phyloP scores from a whole-genome alignment of 1,284 basidiomycete species.

The Heliocybe sulcata region DNA sequence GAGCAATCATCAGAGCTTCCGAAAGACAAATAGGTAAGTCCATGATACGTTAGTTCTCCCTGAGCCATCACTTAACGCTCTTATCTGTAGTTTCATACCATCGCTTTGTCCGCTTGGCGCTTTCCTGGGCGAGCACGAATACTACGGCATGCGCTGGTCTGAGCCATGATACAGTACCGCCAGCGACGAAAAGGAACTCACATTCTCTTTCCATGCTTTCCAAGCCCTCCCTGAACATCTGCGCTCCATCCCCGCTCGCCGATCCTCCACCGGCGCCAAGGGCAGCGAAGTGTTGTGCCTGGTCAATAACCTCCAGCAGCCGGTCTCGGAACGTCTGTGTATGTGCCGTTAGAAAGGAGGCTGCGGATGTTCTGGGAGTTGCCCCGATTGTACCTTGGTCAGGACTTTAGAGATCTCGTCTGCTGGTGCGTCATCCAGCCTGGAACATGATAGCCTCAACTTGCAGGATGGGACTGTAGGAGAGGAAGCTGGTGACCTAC shows the following conservation, averaged over 20 bases:
- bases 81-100: conserved; percentile 76
- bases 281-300: conserved; percentile 84
- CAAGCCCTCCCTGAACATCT: conserved; percentile 80
- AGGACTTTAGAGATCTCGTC: conserved; percentile 64
- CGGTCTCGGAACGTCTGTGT: conserved; percentile 73
- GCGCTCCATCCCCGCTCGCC: conserved; percentile 52
- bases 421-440: conserved; percentile 65
- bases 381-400: conserved; percentile 39
- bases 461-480: no score
- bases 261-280: conserved; percentile 51
- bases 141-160: conserved; percentile 36
- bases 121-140: conserved; percentile 79
- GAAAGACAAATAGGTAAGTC: not conserved
- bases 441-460: conserved; percentile 18
- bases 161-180: not conserved
- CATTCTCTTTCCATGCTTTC: conserved; percentile 84
- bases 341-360: not conserved
- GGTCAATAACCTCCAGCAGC: conserved; percentile 78
- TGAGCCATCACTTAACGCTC: not conserved
- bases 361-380: not conserved
- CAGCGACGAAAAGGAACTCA: conserved; percentile 33
- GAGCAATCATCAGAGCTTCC: not conserved
- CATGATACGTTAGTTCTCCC: not conserved
- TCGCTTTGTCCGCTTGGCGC: conserved; percentile 63
- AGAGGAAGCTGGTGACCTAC: conserved; percentile 32